Percentiles rank a stretch among this genome's conserved stretches.
Evolutionary conservation across 176 grass and related monocot species (phyloP).

Genomic region (Aegilops umbellulata): DNA sequence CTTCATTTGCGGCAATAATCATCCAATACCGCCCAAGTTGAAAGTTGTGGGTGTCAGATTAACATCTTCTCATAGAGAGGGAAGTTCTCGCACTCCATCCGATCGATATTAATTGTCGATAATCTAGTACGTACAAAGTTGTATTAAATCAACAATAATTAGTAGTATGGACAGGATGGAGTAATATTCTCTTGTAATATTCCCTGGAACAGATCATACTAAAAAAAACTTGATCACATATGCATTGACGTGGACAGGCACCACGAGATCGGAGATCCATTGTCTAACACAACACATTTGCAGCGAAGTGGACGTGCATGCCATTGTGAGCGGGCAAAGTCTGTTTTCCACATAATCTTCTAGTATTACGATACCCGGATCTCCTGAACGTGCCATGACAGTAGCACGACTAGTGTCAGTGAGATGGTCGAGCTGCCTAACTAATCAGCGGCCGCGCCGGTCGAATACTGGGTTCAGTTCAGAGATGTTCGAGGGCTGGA

Average conservation of each 20-base stretch:
- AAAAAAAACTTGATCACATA: background rate
- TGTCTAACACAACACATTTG: background rate
- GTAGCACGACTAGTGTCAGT: background rate
- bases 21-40: background rate
- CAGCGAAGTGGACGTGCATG: constrained; percentile 18
- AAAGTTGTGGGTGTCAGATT: background rate
- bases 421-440: constrained; percentile 37
- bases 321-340: background rate
- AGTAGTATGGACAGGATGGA: too few species aligned
- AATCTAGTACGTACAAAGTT: too few species aligned
- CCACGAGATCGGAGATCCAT: background rate
- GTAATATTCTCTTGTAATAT: too few species aligned
- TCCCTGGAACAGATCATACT: background rate
- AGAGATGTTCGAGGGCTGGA: background rate
- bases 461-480: background rate
- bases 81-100: too few species aligned
- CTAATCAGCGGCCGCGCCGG: background rate
- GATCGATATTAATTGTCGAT: too few species aligned
- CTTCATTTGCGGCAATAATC: background rate
- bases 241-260: background rate
- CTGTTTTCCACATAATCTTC: constrained; percentile 30
- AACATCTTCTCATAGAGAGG: too few species aligned
- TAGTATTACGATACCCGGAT: background rate
- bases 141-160: too few species aligned
- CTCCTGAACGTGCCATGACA: constrained; percentile 7